Conservation (phyloP, 208 protist genomes). For the Blechomonas ayalai region DNA sequence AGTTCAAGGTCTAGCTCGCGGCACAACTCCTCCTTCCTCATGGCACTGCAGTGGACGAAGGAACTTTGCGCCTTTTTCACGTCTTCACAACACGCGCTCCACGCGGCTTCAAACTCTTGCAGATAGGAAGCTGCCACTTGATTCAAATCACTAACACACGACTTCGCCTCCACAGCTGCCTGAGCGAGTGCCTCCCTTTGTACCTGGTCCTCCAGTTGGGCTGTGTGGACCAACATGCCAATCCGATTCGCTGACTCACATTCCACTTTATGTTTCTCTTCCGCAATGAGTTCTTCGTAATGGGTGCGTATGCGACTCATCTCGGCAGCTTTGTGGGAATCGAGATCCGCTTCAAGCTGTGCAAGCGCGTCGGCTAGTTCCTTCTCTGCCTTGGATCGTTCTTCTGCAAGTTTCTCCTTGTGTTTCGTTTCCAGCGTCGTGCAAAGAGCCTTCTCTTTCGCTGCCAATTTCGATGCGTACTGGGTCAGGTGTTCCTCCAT, state of each 20-base stretch:
- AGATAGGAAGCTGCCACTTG: slow-evolving; percentile 12
- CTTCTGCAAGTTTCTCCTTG: slow-evolving; percentile 19
- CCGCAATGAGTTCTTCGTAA: slow-evolving; percentile 16
- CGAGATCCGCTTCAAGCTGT: no score
- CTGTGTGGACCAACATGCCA: slow-evolving; percentile 24
- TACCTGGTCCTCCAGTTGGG: slow-evolving; percentile 23
- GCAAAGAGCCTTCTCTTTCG: slow-evolving; percentile 4
- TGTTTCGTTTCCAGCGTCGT: slow-evolving; percentile 10
- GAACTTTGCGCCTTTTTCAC: slow-evolving; percentile 15
- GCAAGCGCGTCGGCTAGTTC: slow-evolving; percentile 21
- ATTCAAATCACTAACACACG: slow-evolving; percentile 8
- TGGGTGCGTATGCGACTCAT: no score
- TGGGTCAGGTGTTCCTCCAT: slow-evolving; percentile 9
- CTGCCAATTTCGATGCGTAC: slow-evolving; percentile 9
- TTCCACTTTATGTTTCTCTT: slow-evolving; percentile 31
- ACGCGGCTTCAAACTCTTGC: slow-evolving; percentile 17
- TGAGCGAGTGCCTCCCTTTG: slow-evolving; percentile 21
- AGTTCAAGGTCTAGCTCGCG: slow-evolving; percentile 13
- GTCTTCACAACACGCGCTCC: slow-evolving; percentile 10
- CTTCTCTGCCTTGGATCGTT: slow-evolving; percentile 29
- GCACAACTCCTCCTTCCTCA: slow-evolving; percentile 17
- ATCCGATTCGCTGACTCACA: slow-evolving; percentile 20
- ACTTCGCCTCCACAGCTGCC: slow-evolving; percentile 16
- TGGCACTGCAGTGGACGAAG: slow-evolving; percentile 10
- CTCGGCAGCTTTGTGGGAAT: no score